These are phyloP conservation scores for Ophiostoma sp. DNA, from an alignment of 2,329 filamentous ascomycete species.

Conservation along the genomic window DNA sequence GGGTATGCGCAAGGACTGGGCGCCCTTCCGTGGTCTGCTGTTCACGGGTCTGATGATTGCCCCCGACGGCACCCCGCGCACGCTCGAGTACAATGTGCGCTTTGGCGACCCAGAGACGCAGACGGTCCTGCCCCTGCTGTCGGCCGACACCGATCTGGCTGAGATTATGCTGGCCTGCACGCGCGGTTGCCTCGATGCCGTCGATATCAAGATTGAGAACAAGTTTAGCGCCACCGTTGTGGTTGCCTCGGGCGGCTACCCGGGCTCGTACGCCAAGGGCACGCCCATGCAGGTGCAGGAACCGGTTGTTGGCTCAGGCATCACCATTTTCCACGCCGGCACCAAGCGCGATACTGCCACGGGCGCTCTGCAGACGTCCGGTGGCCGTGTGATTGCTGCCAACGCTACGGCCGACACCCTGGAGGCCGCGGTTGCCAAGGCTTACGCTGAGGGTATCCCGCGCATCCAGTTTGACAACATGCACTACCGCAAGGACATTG, in stretches of 20 bases:
- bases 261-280: slow-evolving; percentile 80
- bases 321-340: slow-evolving; percentile 89
- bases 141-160: slow-evolving; percentile 76
- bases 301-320: slow-evolving; percentile 50
- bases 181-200: slow-evolving; percentile 69
- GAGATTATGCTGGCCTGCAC: slow-evolving; percentile 86
- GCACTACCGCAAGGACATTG: slow-evolving; percentile 93
- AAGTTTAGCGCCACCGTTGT: slow-evolving; percentile 88
- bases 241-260: slow-evolving; percentile 90
- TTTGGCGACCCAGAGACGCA: slow-evolving; percentile 93
- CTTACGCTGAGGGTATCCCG: slow-evolving; percentile 75
- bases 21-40: slow-evolving; percentile 71
- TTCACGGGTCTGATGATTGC: slow-evolving; percentile 97
- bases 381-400: slow-evolving; percentile 91
- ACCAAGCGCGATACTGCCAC: slow-evolving; percentile 63
- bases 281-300: slow-evolving; percentile 55
- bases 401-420: slow-evolving; percentile 73
- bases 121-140: slow-evolving; percentile 77
- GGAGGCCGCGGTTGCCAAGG: slow-evolving; percentile 78
- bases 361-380: slow-evolving; percentile 69
- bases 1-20: slow-evolving; percentile 80
- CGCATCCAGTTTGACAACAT: slow-evolving; percentile 82
- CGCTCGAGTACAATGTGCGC: slow-evolving; percentile 89
- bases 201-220: slow-evolving; percentile 65
- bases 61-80: slow-evolving; percentile 67